phyloP scores from a whole-genome alignment of 177 flowering plant genomes.

The Tripterygium wilfordii region DNA sequence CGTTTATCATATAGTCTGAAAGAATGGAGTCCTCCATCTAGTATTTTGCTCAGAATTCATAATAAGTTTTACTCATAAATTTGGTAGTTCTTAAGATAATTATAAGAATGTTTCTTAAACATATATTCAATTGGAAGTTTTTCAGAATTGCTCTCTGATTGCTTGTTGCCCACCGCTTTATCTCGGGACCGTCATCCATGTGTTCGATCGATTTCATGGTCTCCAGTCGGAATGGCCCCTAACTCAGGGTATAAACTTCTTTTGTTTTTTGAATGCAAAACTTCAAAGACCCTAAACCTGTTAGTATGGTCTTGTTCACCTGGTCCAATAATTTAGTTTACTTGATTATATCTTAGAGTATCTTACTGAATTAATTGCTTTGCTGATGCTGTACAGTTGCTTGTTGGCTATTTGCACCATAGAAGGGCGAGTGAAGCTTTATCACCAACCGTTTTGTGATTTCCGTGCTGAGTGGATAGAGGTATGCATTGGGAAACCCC shows the following conservation, averaged over 20 bases:
- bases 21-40: no score
- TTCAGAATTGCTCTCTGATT: conserved; percentile 51
- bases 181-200: conserved; percentile 58
- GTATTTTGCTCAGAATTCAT: no score
- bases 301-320: no score
- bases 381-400: conserved; percentile 45
- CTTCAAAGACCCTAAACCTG: no score
- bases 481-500: conserved; percentile 35
- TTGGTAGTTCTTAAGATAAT: no score
- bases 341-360: not conserved
- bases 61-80: no score
- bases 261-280: no score
- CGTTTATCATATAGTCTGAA: no score
- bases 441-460: conserved; percentile 72
- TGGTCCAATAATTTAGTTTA: no score
- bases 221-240: conserved; percentile 71
- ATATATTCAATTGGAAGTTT: not conserved
- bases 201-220: conserved; percentile 91
- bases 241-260: conserved; percentile 53
- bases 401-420: conserved; percentile 92
- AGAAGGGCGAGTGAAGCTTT: conserved; percentile 78
- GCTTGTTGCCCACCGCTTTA: conserved; percentile 54
- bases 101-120: not conserved
- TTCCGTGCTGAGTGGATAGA: conserved; percentile 82
- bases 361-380: not conserved